Evolutionary conservation across 345 rosid genomes (phyloP), one percentile per base, ranked within the genome.

Genomic region (Citrus sinensis): DNA sequence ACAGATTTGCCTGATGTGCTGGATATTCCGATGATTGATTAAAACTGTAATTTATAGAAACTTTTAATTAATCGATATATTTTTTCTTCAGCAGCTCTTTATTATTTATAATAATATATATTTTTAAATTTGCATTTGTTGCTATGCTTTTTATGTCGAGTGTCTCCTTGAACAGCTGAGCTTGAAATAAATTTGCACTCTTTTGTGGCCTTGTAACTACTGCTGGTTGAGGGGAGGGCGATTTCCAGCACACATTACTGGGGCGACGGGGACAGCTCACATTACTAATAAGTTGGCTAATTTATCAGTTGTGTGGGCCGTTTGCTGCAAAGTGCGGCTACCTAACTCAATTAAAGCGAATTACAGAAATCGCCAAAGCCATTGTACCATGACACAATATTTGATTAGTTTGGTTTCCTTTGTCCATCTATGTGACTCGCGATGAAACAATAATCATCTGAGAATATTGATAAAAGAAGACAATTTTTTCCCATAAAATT

Each of bases 11-110:
- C 56, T 62, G n/a, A 30, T 59, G 72, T 75, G 82, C 73, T 76
- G 79, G 82, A 74, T 75, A 39, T 59, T 42, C 46, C 5, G 27
- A 60, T 13, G 80, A 66, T 24, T 73, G 82, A 76, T 70, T 34
- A 79, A 78, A 78, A 79, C 39, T 79, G 81, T 87, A 87, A 82
- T 78, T 76, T 78, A 51, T 60, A 29, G 8, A 37, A 63, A 46
- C 7, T 63, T 46, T 24, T 75, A 63, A 67, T 64, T 65, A n/a
- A 64, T 75, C 34, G 1, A 65, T 75, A 32, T 17, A 54, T 34
- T 63, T 3, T 55, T 67, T 9, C 13, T n/a, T 11, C 72, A 11
- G 29, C 54, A 34, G 62, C 16, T 54, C 46, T 1, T 61, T 42
- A 10, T 42, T 42, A 42, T 42, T 10, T 9, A 9, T 42, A 42